Percentiles rank a stretch among this genome's conserved stretches.
Evolutionary conservation across 2,329 filamentous ascomycete species (phyloP).

Genomic region (Pseudopyricularia javanii): DNA sequence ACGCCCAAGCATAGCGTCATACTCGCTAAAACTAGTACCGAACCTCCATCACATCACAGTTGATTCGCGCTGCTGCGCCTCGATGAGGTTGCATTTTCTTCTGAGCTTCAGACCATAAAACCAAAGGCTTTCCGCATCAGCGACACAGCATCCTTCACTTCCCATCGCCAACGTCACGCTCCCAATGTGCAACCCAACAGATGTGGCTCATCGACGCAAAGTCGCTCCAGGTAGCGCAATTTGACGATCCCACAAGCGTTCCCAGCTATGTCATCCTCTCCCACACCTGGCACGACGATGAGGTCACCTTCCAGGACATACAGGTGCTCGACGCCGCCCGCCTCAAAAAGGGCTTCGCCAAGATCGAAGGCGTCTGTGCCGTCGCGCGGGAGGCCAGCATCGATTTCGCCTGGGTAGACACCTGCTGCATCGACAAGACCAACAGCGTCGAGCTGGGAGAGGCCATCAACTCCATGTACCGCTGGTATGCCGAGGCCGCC

Average conservation of each 20-base stretch:
- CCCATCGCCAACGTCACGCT: too few relatives aligned
- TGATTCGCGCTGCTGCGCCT: too few relatives aligned
- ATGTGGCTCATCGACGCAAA: slow-evolving; percentile 4
- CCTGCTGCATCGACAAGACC: not conserved
- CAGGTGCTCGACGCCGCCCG: not conserved
- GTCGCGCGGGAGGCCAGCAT: not conserved
- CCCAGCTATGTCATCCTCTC: slow-evolving; percentile 10
- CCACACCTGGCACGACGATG: slow-evolving; percentile 6
- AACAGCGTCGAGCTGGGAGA: not conserved
- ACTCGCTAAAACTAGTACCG: too few relatives aligned
- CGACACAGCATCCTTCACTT: too few relatives aligned
- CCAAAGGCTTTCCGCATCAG: too few relatives aligned
- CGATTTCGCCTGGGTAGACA: not conserved
- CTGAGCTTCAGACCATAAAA: too few relatives aligned
- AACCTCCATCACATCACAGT: too few relatives aligned
- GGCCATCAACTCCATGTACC: not conserved
- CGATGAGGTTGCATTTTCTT: too few relatives aligned
- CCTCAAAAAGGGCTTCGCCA: slow-evolving; percentile 1
- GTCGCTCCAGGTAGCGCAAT: slow-evolving; percentile 1
- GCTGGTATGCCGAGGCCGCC: not conserved
- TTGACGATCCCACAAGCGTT: not conserved
- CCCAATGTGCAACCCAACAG: not conserved
- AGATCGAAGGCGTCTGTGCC: not conserved
- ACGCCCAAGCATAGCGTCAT: too few relatives aligned
- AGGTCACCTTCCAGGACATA: slow-evolving; percentile 4